A percentile compares a stretch with the other conserved stretches of the same genome.
phyloP scores from a whole-genome alignment of 2,329 filamentous ascomycete genomes.

The Curvularia eragrostidis region DNA sequence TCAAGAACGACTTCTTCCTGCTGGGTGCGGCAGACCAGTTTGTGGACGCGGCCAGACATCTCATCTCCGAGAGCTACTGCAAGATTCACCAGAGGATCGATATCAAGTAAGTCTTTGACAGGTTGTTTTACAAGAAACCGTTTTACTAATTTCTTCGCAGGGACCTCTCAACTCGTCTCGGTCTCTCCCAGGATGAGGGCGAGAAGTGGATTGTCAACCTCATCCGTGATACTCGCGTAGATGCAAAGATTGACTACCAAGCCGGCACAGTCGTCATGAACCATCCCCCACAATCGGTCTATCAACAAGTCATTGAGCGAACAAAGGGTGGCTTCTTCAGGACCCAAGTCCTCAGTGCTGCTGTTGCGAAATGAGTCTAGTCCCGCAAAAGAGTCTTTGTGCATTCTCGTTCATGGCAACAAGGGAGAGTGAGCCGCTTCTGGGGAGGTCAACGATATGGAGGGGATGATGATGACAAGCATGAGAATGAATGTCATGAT shows the following conservation, averaged over 20 bases:
- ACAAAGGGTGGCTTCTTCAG: slow-evolving; percentile 99
- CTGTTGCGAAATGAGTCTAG: slow-evolving; percentile 55
- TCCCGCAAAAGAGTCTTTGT: background rate
- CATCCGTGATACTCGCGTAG: slow-evolving; percentile 94
- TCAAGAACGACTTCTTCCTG: slow-evolving; percentile 95
- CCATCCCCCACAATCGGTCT: slow-evolving; percentile 96
- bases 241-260: slow-evolving; percentile 99
- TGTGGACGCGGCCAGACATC: slow-evolving; percentile 90
- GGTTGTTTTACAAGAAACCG: background rate
- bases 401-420: slow-evolving; percentile 1
- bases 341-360: slow-evolving; percentile 84
- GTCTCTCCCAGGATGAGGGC: slow-evolving; percentile 89
- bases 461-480: background rate
- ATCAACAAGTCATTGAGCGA: slow-evolving; percentile 98
- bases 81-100: slow-evolving; percentile 99
- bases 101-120: slow-evolving; percentile 71
- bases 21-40: slow-evolving; percentile 83
- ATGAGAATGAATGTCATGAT: slow-evolving; percentile 7
- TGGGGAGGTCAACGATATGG: slow-evolving; percentile 11
- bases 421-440: slow-evolving; percentile 12
- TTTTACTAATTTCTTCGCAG: slow-evolving; percentile 47
- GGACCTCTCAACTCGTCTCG: slow-evolving; percentile 89
- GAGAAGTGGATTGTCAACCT: slow-evolving; percentile 99
- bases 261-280: slow-evolving; percentile 99
- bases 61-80: slow-evolving; percentile 99